A percentile compares a stretch with the other conserved stretches of the same genome.
phyloP scores from a whole-genome alignment of 495 filamentous ascomycete species.

The Penicillium canescens region DNA sequence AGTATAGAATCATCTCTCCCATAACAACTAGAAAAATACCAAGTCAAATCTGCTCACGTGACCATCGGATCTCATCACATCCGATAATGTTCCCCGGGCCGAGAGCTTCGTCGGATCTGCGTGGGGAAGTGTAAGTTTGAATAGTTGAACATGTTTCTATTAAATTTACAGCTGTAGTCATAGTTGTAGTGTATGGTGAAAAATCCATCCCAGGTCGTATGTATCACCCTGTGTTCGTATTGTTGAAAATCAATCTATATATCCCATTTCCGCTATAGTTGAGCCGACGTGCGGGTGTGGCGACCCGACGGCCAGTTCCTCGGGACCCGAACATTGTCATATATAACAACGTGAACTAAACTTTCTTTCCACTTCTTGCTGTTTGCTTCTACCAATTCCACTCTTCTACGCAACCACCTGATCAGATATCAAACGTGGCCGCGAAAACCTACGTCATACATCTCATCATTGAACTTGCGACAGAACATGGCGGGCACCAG shows the following conservation, averaged over 20 bases:
- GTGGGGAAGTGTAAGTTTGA: constrained; percentile 11
- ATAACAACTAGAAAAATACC: too few species aligned
- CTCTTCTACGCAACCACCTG: not conserved
- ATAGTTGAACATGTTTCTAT: too few species aligned
- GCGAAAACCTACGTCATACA: not conserved
- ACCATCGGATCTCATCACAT: constrained; percentile 26
- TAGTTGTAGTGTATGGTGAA: too few species aligned
- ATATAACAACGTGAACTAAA: constrained; percentile 13
- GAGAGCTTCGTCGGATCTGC: constrained; percentile 20
- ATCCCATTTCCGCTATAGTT: constrained; percentile 10
- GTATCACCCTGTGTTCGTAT: too few species aligned
- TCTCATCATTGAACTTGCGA: not conserved
- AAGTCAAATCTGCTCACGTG: constrained; percentile 3
- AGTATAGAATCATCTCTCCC: too few species aligned
- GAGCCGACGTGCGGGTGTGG: constrained; percentile 16
- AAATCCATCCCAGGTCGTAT: too few species aligned
- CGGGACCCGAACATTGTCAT: constrained; percentile 10
- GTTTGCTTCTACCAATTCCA: not conserved
- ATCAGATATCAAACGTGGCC: not conserved
- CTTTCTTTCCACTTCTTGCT: not conserved
- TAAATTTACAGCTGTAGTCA: too few species aligned
- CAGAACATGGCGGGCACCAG: constrained; percentile 15
- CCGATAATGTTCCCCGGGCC: constrained; percentile 15
- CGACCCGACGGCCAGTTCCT: constrained; percentile 18
- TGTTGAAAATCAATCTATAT: not conserved